Base-by-base conservation (phyloP, 352 stramenopile genomes). In the Phytophthora aleatoria region DNA sequence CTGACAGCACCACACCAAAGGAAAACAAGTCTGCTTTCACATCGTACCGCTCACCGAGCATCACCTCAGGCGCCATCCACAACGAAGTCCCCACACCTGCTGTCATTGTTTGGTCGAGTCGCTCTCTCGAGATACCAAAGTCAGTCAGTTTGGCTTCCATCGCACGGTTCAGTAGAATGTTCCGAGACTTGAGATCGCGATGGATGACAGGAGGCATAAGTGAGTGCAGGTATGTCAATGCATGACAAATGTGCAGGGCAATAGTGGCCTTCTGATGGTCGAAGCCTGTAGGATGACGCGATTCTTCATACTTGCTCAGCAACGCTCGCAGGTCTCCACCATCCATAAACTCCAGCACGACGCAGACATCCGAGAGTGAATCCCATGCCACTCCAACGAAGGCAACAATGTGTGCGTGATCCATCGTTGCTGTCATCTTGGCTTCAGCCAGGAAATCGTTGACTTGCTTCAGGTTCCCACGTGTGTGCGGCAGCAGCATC, bases 31-130 rank as follows among this genome's bases (percentile, higher is more conserved):
- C 71, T 12, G 71, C 71, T 54, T 76, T 74, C 3, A 69, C 50
- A 26, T 72, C 68, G 60, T 79, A 79, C 7, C 61, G 43, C 27
- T 68, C 59, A 1, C 71, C 59, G 6, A 76, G 27, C 61, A 75
- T 72, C 9, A 78, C 71, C 61, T 96, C 87, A 11, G 87, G 87
- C 2, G 86, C 87, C 51, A 87, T 91, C 81, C 83, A 95, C 26
- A 77, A 45, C 36, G 50, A 65, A 7, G 66, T 76, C 6, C 69
- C 66, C 11, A 75, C 58, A 2, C 71, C 71, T 38, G 61, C 44
- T 3, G 69, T 78, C 73, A 81, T 76, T 1, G 67, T 76, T 43
- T 63, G 48, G 11, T 71, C 65, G 4, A 52, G 33, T 13, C 67
- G 61, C 16, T 73, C 50, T 20, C 61, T 56, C 1, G 68, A 69